These are phyloP conservation scores for Novymonas esmeraldas DNA, from an alignment of 208 protist genomes.

Conservation along the genomic window DNA sequence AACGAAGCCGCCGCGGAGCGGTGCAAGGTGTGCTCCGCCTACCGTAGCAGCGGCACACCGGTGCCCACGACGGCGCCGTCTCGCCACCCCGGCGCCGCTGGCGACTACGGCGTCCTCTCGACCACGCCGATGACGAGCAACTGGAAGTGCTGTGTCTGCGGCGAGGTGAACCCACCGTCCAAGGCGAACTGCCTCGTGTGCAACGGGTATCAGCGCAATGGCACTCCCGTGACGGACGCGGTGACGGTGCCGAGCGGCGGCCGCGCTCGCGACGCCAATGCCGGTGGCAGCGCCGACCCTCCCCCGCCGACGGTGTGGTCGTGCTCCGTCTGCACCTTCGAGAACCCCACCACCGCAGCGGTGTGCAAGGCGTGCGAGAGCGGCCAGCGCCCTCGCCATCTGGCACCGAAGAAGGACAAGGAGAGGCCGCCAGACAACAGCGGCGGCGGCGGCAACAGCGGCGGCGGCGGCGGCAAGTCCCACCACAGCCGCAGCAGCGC, in stretches of 20 bases:
- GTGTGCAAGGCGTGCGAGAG: slow-evolving; percentile 77
- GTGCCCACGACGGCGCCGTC: slow-evolving; percentile 18
- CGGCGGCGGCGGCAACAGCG: neutral
- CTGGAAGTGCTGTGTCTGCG: slow-evolving; percentile 74
- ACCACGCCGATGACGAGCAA: slow-evolving; percentile 23
- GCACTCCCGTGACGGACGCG: slow-evolving; percentile 35
- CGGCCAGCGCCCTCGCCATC: slow-evolving; percentile 69
- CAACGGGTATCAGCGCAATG: slow-evolving; percentile 72
- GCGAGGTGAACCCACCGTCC: slow-evolving; percentile 45
- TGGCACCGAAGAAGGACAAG: slow-evolving; percentile 20
- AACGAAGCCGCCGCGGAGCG: slow-evolving; percentile 47
- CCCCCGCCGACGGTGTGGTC: slow-evolving; percentile 44
- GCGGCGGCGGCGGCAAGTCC: slow-evolving; percentile 1
- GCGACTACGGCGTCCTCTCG: slow-evolving; percentile 1
- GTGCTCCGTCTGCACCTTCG: slow-evolving; percentile 82
- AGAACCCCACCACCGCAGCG: slow-evolving; percentile 54
- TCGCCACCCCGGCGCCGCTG: slow-evolving; percentile 6
- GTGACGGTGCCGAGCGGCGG: neutral
- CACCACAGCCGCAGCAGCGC: no score
- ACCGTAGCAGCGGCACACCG: slow-evolving; percentile 46
- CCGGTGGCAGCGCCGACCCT: slow-evolving; percentile 4
- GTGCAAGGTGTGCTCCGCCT: slow-evolving; percentile 66
- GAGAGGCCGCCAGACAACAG: neutral
- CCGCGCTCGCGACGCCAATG: neutral
- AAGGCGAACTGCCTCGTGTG: slow-evolving; percentile 54